A percentile compares a stretch with the other conserved stretches of the same genome.
Conservation (phyloP, 106 monocot species). For the Allium sativum region DNA sequence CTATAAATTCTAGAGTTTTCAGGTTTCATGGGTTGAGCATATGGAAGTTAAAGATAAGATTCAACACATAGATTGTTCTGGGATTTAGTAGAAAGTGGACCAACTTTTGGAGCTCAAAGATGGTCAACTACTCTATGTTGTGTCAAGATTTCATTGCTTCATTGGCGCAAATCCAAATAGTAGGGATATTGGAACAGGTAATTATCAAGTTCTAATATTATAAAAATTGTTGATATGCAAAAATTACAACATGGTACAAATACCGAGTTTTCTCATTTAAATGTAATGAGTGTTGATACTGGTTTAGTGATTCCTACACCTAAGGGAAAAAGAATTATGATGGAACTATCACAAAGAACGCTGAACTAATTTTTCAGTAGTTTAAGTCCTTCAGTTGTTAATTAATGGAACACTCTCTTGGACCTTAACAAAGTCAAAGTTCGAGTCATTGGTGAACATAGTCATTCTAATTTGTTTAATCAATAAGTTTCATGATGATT, state of each 20-base stretch:
- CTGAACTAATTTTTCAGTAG: conserved; percentile 45
- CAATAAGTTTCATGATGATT: too few species aligned
- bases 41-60: conserved; percentile 44
- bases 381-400: conserved; percentile 24
- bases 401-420: conserved; percentile 50
- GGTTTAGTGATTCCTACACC: conserved; percentile 22
- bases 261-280: too few species aligned
- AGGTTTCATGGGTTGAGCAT: conserved; percentile 66
- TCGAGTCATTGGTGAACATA: conserved; percentile 53
- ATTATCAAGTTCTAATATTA: background rate
- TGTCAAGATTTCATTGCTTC: conserved; percentile 39
- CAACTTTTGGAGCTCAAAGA: conserved; percentile 46
- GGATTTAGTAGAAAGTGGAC: conserved; percentile 41
- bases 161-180: conserved; percentile 15
- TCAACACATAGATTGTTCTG: conserved; percentile 22
- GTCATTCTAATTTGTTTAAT: too few species aligned
- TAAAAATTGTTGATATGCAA: too few species aligned
- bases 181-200: conserved; percentile 43
- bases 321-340: conserved; percentile 50
- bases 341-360: conserved; percentile 70
- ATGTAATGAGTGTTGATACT: too few species aligned
- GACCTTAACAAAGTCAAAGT: conserved; percentile 61
- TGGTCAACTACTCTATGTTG: conserved; percentile 43
- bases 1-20: too few species aligned
- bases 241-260: too few species aligned